Percentiles rank a stretch among this genome's conserved stretches.
These are phyloP conservation scores for Hypoxylon crocopeplum DNA, from an alignment of 495 filamentous ascomycete species.

Conservation along the genomic window DNA sequence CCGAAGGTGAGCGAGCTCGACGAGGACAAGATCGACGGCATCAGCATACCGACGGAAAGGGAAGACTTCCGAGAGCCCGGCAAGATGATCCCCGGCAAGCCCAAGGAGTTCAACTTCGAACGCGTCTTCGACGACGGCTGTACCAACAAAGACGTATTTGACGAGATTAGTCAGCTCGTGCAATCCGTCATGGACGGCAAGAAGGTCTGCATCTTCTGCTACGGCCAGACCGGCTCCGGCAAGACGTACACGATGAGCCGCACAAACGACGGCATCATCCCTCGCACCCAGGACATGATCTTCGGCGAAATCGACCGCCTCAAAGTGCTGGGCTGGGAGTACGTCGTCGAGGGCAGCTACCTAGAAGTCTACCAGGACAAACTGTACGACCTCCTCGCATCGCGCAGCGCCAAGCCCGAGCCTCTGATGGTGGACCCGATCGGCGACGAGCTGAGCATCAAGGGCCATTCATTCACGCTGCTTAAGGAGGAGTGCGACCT, in stretches of 20 bases:
- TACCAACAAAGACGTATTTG: slow-evolving; percentile 88
- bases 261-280: slow-evolving; percentile 87
- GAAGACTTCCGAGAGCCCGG: slow-evolving; percentile 85
- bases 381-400: slow-evolving; percentile 86
- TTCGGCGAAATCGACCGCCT: slow-evolving; percentile 83
- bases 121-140: slow-evolving; percentile 83
- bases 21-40: slow-evolving; percentile 74
- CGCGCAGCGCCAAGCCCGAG: slow-evolving; percentile 88
- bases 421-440: slow-evolving; percentile 72
- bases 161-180: slow-evolving; percentile 95
- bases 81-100: slow-evolving; percentile 83
- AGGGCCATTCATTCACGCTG: slow-evolving; percentile 62
- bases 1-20: slow-evolving; percentile 58
- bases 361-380: slow-evolving; percentile 99
- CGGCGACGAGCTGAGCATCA: slow-evolving; percentile 68
- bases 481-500: slow-evolving; percentile 76
- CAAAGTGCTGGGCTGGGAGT: slow-evolving; percentile 91
- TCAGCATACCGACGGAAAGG: slow-evolving; percentile 80
- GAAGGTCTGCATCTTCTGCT: slow-evolving; percentile 99
- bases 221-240: slow-evolving; percentile 95
- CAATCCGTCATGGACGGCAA: slow-evolving; percentile 97
- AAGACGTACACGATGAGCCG: slow-evolving; percentile 96
- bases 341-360: slow-evolving; percentile 93
- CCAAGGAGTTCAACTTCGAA: slow-evolving; percentile 88
- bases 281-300: slow-evolving; percentile 88